Percentiles rank a stretch among this genome's conserved stretches.
These are phyloP conservation scores for Syzygium grande DNA, from an alignment of 345 rosid species.

Conservation along the genomic window DNA sequence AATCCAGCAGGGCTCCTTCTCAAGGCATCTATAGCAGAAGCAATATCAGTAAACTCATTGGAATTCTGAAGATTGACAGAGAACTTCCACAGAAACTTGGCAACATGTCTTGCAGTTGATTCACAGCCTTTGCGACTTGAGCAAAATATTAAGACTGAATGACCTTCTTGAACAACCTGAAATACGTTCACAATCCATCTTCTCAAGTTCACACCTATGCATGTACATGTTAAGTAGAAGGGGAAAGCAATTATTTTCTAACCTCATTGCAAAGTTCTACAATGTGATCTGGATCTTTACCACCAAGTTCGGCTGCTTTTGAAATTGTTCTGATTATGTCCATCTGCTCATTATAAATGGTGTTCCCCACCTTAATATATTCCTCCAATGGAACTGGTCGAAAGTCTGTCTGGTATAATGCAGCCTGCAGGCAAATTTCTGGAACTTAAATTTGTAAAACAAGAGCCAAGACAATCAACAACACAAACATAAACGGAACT, in stretches of 20 bases:
- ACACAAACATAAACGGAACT: neutral
- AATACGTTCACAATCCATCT: slow-evolving; percentile 2
- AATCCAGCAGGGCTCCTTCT: slow-evolving; percentile 77
- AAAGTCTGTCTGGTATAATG: slow-evolving; percentile 83
- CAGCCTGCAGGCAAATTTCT: slow-evolving; percentile 52
- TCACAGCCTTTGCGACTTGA: slow-evolving; percentile 98
- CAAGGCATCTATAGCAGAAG: slow-evolving; percentile 71
- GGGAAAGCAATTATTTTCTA: slow-evolving; percentile 7
- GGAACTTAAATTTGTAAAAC: neutral
- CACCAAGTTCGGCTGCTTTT: slow-evolving; percentile 61
- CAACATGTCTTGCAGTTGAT: slow-evolving; percentile 85
- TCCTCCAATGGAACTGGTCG: slow-evolving; percentile 97
- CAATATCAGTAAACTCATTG: slow-evolving; percentile 53
- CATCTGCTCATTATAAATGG: slow-evolving; percentile 77
- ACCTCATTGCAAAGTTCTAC: slow-evolving; percentile 95
- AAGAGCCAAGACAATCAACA: neutral
- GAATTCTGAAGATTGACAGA: slow-evolving; percentile 27
- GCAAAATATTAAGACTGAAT: slow-evolving; percentile 90
- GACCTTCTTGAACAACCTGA: slow-evolving; percentile 95
- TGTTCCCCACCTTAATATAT: slow-evolving; percentile 76
- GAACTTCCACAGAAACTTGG: slow-evolving; percentile 68
- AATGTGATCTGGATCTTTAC: slow-evolving; percentile 96
- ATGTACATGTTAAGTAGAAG: neutral
- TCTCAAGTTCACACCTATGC: neutral
- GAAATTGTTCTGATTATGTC: slow-evolving; percentile 70